Evolutionary conservation across 2,329 filamentous ascomycete genomes (phyloP).

Genomic region (Byssoonygena ceratinophila): DNA sequence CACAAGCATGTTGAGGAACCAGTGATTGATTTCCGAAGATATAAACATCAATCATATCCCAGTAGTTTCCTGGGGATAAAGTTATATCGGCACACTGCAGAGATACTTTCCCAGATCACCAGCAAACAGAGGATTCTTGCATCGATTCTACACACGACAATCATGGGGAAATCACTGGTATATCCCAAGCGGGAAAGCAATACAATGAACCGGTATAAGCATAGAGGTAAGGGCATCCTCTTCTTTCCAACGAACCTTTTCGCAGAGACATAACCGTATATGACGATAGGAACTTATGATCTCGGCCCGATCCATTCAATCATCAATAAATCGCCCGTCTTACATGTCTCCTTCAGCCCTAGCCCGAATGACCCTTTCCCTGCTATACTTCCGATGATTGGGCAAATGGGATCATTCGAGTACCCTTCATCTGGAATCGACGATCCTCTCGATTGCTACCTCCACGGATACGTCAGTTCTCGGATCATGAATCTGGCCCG

Average conservation of each 20-base stretch:
- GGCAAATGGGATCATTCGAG: conserved; percentile 64
- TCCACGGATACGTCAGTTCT: conserved; percentile 74
- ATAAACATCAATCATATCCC: background rate
- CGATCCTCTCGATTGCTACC: conserved; percentile 63
- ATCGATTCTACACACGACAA: conserved; percentile 8
- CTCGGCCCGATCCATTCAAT: conserved; percentile 62
- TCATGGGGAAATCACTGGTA: conserved; percentile 35
- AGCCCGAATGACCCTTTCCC: conserved; percentile 57
- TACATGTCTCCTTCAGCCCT: conserved; percentile 69
- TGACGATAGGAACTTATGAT: conserved; percentile 54
- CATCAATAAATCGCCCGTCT: conserved; percentile 60
- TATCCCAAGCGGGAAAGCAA: conserved; percentile 56
- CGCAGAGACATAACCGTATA: conserved; percentile 14
- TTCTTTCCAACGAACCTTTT: background rate
- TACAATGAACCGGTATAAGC: conserved; percentile 56
- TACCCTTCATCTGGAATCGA: conserved; percentile 48
- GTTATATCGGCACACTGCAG: too few relatives aligned
- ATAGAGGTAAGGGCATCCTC: conserved; percentile 43
- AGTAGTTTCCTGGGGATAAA: too few relatives aligned
- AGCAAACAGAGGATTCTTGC: background rate
- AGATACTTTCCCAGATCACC: background rate
- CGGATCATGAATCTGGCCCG: conserved; percentile 61
- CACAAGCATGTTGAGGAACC: background rate
- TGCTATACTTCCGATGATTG: conserved; percentile 72
- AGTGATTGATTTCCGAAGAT: background rate